Conservation (phyloP, 495 filamentous ascomycete species). For the Lineolata rhizophorae region DNA sequence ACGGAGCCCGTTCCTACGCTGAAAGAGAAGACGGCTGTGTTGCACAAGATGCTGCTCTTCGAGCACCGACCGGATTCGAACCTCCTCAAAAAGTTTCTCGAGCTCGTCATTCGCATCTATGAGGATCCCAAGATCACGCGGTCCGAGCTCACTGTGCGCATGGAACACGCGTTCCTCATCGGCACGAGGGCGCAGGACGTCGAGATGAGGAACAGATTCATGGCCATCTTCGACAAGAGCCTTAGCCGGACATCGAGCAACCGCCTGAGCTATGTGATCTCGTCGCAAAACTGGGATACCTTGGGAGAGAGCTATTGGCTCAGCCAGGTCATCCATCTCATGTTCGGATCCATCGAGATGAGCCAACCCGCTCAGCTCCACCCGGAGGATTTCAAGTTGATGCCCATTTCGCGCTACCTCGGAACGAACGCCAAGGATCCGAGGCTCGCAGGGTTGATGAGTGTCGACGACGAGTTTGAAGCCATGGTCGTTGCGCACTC, state of each 20-base stretch:
- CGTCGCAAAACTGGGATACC: conserved; percentile 94
- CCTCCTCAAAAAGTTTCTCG: conserved; percentile 75
- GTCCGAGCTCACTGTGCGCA: conserved; percentile 82
- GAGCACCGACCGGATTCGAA: conserved; percentile 63
- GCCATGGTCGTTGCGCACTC: conserved; percentile 52
- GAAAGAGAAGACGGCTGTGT: conserved; percentile 92
- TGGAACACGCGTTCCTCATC: conserved; percentile 95
- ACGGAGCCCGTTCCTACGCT: conserved; percentile 85
- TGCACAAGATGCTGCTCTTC: conserved; percentile 94
- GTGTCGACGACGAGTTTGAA: conserved; percentile 63
- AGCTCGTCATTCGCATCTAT: conserved; percentile 92
- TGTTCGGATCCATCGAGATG: conserved; percentile 81
- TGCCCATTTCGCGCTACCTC: conserved; percentile 47
- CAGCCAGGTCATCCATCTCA: conserved; percentile 73
- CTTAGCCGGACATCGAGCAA: conserved; percentile 70
- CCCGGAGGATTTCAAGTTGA: conserved; percentile 57
- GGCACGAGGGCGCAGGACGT: conserved; percentile 86
- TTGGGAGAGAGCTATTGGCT: conserved; percentile 91
- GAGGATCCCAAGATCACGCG: conserved; percentile 88
- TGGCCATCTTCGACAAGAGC: conserved; percentile 82
- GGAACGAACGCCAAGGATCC: conserved; percentile 46
- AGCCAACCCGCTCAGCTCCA: conserved; percentile 52
- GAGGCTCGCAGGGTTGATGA: conserved; percentile 48
- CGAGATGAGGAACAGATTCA: conserved; percentile 90
- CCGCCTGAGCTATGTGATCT: conserved; percentile 67